These are phyloP conservation scores for Leishmania martiniquensis DNA, from an alignment of 208 protist species.

Conservation along the genomic window DNA sequence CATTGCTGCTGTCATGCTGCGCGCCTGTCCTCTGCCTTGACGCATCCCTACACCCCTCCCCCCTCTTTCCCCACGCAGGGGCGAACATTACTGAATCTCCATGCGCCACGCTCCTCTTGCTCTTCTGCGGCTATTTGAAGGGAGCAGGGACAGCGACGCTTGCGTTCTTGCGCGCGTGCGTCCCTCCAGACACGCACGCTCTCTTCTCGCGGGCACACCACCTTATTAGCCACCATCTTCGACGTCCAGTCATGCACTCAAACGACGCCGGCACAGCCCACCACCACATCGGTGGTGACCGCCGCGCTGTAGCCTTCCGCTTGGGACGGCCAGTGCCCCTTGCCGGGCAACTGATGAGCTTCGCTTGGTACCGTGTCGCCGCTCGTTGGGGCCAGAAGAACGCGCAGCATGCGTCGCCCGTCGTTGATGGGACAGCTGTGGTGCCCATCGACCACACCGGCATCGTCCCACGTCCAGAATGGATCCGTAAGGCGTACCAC, in stretches of 20 bases:
- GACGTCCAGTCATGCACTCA: neutral
- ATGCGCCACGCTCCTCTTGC: neutral
- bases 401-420: constrained; percentile 1
- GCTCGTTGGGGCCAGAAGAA: neutral
- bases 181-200: no score
- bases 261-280: neutral
- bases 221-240: neutral
- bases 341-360: no score
- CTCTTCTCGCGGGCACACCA: neutral
- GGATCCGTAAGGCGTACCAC: constrained; percentile 6
- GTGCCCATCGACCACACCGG: neutral
- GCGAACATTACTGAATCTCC: no score
- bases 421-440: neutral
- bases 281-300: constrained; percentile 7
- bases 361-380: neutral
- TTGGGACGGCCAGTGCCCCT: constrained; percentile 5
- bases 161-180: neutral
- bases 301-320: constrained; percentile 1
- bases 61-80: no score
- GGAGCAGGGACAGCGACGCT: neutral
- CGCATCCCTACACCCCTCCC: neutral
- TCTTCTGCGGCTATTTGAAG: neutral
- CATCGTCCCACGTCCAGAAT: constrained; percentile 5
- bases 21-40: neutral
- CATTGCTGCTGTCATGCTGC: neutral